A percentile compares a stretch with the other conserved stretches of the same genome.
These are phyloP conservation scores for Typha latifolia DNA, from an alignment of 176 grass and related monocot genomes.

Conservation along the genomic window DNA sequence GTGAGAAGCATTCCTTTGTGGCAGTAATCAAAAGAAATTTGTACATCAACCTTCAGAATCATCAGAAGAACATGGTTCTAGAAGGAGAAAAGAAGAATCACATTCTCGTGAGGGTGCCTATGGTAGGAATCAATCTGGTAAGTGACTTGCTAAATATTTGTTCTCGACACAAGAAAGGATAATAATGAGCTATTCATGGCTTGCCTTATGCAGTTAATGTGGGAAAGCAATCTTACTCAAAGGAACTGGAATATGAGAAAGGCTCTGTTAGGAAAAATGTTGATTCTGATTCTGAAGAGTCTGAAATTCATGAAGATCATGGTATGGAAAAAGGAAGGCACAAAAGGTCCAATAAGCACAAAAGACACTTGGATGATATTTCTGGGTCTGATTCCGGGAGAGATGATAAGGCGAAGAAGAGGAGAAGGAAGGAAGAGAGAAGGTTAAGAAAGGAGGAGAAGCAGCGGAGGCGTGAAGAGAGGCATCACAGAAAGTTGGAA, in stretches of 20 bases:
- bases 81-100: slow-evolving; percentile 8
- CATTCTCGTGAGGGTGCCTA: slow-evolving; percentile 9
- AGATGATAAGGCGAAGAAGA: slow-evolving; percentile 57
- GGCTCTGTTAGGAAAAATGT: slow-evolving; percentile 28
- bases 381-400: slow-evolving; percentile 46
- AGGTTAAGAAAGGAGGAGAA: slow-evolving; percentile 73
- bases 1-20: slow-evolving; percentile 1
- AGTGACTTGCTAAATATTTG: slow-evolving; percentile 10
- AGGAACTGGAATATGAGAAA: slow-evolving; percentile 31
- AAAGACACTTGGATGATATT: slow-evolving; percentile 41
- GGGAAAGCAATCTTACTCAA: slow-evolving; percentile 23
- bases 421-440: slow-evolving; percentile 64
- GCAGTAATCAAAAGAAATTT: slow-evolving; percentile 28
- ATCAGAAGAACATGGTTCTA: slow-evolving; percentile 28
- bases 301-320: slow-evolving; percentile 36
- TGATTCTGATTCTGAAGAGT: slow-evolving; percentile 49
- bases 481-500: slow-evolving; percentile 48
- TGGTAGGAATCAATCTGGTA: slow-evolving; percentile 9
- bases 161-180: slow-evolving; percentile 12
- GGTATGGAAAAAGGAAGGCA: slow-evolving; percentile 44
- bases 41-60: slow-evolving; percentile 22
- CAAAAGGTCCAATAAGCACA: slow-evolving; percentile 59
- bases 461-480: slow-evolving; percentile 56
- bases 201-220: slow-evolving; percentile 11
- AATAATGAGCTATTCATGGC: slow-evolving; percentile 10